Conservation (phyloP, 2,329 filamentous ascomycete genomes). For the Aureobasidium sp. region DNA sequence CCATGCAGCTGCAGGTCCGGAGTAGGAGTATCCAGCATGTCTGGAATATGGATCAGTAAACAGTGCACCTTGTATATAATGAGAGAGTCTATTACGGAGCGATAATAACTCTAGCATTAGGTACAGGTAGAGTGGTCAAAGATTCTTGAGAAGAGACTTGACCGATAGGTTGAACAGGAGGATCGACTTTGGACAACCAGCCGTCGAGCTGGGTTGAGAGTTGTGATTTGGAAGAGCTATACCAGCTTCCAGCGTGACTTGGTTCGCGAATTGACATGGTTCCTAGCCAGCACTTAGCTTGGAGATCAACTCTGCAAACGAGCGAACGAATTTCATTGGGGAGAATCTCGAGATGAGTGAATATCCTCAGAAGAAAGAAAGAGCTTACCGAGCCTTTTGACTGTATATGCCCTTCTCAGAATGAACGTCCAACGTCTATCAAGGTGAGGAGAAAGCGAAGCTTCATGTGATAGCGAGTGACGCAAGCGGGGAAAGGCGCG, state of each 20-base stretch:
- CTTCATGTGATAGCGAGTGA: slow-evolving; percentile 7
- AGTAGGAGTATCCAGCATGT: slow-evolving; percentile 90
- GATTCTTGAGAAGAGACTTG: slow-evolving; percentile 34
- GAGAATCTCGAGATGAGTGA: no score
- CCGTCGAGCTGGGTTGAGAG: slow-evolving; percentile 64
- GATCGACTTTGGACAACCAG: slow-evolving; percentile 67
- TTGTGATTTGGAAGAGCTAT: slow-evolving; percentile 53
- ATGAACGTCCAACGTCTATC: neutral
- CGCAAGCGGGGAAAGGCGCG: neutral
- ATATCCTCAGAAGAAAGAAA: no score
- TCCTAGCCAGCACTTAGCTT: neutral
- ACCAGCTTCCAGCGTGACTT: slow-evolving; percentile 84
- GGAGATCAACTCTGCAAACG: no score
- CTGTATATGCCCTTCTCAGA: neutral
- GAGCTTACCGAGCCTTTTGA: neutral
- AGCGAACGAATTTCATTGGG: no score
- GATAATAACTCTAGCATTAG: slow-evolving; percentile 76
- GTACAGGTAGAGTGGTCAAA: slow-evolving; percentile 52
- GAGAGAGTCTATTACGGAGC: slow-evolving; percentile 66
- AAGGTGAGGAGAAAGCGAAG: neutral
- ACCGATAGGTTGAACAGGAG: slow-evolving; percentile 55
- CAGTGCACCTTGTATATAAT: slow-evolving; percentile 25
- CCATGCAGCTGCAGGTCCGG: slow-evolving; percentile 85
- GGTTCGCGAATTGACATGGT: slow-evolving; percentile 46
- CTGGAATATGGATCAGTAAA: slow-evolving; percentile 40